These are phyloP conservation scores for Trichoderma aggressivum DNA, from an alignment of 2,329 filamentous ascomycete species.

Conservation along the genomic window DNA sequence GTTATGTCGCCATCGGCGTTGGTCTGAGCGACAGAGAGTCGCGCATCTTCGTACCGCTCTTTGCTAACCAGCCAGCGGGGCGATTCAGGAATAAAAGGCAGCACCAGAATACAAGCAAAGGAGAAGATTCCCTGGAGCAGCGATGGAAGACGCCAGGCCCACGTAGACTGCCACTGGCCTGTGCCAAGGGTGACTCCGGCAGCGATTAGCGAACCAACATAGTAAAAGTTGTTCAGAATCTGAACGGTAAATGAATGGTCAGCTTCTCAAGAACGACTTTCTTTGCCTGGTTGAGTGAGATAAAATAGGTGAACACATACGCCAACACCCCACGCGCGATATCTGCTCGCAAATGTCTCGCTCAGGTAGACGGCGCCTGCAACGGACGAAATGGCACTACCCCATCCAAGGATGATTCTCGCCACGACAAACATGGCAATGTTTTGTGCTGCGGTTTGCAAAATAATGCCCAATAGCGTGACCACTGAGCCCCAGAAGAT, in stretches of 20 bases:
- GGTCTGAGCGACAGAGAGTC: conserved; percentile 36
- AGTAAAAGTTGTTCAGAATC: conserved; percentile 31
- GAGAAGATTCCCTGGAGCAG: conserved; percentile 24
- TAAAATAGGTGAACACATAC: not conserved
- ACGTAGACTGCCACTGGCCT: conserved; percentile 30
- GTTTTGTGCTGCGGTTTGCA: conserved; percentile 31
- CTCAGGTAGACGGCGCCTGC: conserved; percentile 47
- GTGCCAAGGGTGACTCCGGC: conserved; percentile 43
- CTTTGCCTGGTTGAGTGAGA: not conserved
- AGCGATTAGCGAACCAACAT: conserved; percentile 42
- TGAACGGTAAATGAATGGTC: not conserved
- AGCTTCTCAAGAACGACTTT: not conserved
- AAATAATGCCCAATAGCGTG: conserved; percentile 41
- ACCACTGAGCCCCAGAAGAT: conserved; percentile 33
- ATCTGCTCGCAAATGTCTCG: conserved; percentile 42
- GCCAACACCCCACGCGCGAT: conserved; percentile 22
- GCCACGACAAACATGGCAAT: conserved; percentile 53
- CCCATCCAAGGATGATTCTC: conserved; percentile 52
- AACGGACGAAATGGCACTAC: conserved; percentile 35
- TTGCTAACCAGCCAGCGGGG: conserved; percentile 31
- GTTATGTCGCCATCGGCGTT: conserved; percentile 39
- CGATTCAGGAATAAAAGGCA: conserved; percentile 37
- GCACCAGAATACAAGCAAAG: conserved; percentile 24
- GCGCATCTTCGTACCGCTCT: conserved; percentile 30
- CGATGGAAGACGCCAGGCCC: conserved; percentile 28